Base-by-base conservation (phyloP, 345 rosid species). In the Aquilaria malaccensis region DNA sequence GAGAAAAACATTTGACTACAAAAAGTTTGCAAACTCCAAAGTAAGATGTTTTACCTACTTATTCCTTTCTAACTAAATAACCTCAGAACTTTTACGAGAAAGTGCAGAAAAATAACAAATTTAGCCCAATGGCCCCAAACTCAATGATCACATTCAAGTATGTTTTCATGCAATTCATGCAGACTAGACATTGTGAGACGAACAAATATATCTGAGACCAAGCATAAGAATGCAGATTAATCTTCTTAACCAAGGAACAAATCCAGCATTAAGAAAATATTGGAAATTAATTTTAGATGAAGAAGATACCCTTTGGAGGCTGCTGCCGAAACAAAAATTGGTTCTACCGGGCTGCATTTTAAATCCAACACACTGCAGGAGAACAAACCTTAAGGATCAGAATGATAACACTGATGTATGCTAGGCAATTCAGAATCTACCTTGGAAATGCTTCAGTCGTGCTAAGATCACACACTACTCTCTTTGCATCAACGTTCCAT, bases 401-500 rank as follows among this genome's bases (percentile, higher is more conserved):
- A 52, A 51, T 50, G 7, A 63, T 12, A 11, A 49, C 49, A 65
- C 14, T 3, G 1, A 14, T 33, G 46, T 48, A 33, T 50, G 29
- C 49, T 0, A 14, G 13, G 30, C 13, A 45, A 61, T 2, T 10
- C 29, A 33, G 48, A 62, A 48, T 41, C 49, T 70, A 77, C 92
- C 83, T 81, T 13, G 92, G 86, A 76, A 81, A 86, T 61, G 78
- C 80, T 66, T 71, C 74, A 41, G 74, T 78, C 41, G 88, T 81
- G 72, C 50, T 74, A 56, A 86, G 86, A 79, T 86, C 92, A 71
- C 88, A 86, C 54, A 83, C 92, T 62, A 86, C 88, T 65, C 92
- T 80, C 71, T 86, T 86, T 66, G 92, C 88, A 63, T 83, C 92
- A 73, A 80, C 92, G 67, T 81, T 86, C 88, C 92, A 86, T 30